These are phyloP conservation scores for Pythium sukuiense DNA, from an alignment of 352 stramenopile genomes.

Conservation along the genomic window DNA sequence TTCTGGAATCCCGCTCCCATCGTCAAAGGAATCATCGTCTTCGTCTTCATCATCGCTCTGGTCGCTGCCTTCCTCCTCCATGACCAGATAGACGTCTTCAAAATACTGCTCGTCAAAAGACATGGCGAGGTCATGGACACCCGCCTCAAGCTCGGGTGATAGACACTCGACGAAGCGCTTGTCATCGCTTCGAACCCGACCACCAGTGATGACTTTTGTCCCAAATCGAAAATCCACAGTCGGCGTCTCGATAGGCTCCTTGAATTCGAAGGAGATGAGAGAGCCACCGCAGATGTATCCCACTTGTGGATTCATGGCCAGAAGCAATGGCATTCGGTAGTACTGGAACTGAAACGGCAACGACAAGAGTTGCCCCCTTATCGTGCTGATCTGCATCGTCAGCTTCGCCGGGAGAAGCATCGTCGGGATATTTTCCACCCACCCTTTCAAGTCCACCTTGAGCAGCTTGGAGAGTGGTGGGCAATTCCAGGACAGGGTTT, in stretches of 20 bases:
- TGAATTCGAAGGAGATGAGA: conserved; percentile 67
- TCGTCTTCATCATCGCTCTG: conserved; percentile 2
- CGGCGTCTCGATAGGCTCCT: conserved; percentile 48
- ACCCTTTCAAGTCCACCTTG: not conserved
- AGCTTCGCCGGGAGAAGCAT: conserved; percentile 53
- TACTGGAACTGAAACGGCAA: conserved; percentile 61
- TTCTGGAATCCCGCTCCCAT: not conserved
- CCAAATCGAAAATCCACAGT: conserved; percentile 70
- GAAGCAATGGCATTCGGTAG: conserved; percentile 48
- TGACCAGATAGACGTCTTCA: conserved; percentile 29
- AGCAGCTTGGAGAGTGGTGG: conserved; percentile 35
- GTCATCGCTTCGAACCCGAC: conserved; percentile 29
- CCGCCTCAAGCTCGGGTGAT: conserved; percentile 48
- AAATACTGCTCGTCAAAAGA: conserved; percentile 77
- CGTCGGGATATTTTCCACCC: not conserved
- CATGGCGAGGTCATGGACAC: conserved; percentile 44
- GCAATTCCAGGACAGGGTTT: conserved; percentile 52
- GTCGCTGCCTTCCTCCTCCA: not conserved
- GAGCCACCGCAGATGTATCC: conserved; percentile 68
- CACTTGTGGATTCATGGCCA: conserved; percentile 49
- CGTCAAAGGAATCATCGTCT: conserved; percentile 1
- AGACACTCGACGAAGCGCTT: conserved; percentile 63
- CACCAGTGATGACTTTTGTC: conserved; percentile 18
- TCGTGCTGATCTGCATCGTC: conserved; percentile 55
- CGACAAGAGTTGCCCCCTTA: conserved; percentile 45